Evolutionary conservation across 78 protist genomes (phyloP), one percentile per base, ranked within the genome.

Genomic region (Dictyostelium brefeldianum): DNA sequence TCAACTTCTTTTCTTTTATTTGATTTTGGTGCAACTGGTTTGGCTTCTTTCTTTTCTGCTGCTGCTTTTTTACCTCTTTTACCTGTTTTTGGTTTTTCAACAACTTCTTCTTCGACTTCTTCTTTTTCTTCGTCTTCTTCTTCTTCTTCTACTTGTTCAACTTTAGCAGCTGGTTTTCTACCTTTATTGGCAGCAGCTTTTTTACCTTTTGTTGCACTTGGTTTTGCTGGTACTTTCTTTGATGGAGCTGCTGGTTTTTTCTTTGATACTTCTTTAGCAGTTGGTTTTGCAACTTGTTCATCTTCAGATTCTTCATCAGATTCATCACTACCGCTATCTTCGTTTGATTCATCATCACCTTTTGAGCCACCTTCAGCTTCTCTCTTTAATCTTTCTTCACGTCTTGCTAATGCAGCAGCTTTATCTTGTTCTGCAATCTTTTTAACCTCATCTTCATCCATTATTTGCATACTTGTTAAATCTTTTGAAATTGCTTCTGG

Each of bases 401-500:
- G 29, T 59, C 9, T n/a, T 22, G n/a, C 25, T 4, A 18, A 53
- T 59, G 11, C 8, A 6, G 27, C 9, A 6, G 27, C 65, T 56
- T 25, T 27, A 29, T 31, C 47, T 48, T 84, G 80, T 7, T 81
- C 59, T 18, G 70, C 73, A 62, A 54, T 31, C 83, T 54, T 78
- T 78, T 78, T 54, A 31, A 78, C 31, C 17, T 41, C 1, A 3
- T 48, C 62, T 8, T 57, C 36, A 43, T 36, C 81, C 15, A 71
- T 31, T 18, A 71, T 56, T 22, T 50, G 4, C 4, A 53, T 17
- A 12, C 20, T 22, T 22, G 62, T 59, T 1, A 84, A 47, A 56
- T 74, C 25, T 3, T n/a, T 15, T 20, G 15, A 8, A 31, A 25
- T 2, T 15, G 43, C 67, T 29, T 84, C 75, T 54, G 91, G 91